These are phyloP conservation scores for Breviolum minutum DNA, from an alignment of 73 alveolate species.

Conservation along the genomic window DNA sequence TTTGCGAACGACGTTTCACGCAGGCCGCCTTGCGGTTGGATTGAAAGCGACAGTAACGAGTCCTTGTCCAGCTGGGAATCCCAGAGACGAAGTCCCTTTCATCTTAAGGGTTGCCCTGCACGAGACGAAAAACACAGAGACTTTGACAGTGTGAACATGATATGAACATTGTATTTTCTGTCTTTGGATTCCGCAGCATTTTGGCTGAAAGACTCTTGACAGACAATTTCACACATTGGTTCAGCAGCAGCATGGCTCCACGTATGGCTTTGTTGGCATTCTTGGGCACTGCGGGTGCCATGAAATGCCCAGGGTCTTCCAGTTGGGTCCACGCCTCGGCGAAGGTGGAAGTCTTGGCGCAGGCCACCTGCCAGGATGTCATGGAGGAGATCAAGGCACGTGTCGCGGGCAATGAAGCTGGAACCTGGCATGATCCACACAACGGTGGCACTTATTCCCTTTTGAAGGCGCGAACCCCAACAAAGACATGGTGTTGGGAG, in stretches of 20 bases:
- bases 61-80: not conserved
- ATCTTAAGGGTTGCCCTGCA: no score
- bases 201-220: no score
- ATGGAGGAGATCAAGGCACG: constrained; percentile 60
- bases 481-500: no score
- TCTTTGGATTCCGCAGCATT: no score
- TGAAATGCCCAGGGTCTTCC: constrained; percentile 11
- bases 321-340: constrained; percentile 8
- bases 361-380: constrained; percentile 17
- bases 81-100: not conserved
- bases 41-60: constrained; percentile 31
- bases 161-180: no score
- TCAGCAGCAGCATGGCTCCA: no score
- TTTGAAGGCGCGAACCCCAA: not conserved
- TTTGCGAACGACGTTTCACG: no score
- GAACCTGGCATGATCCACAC: constrained; percentile 84
- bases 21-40: constrained; percentile 27
- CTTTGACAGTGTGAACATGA: no score
- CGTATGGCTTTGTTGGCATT: no score
- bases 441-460: constrained; percentile 56
- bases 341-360: constrained; percentile 19
- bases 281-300: not conserved
- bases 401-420: constrained; percentile 11
- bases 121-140: no score
- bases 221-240: no score